Conservation (phyloP, 2,329 filamentous ascomycete species). For the Tolypocladium ovalisporum region DNA sequence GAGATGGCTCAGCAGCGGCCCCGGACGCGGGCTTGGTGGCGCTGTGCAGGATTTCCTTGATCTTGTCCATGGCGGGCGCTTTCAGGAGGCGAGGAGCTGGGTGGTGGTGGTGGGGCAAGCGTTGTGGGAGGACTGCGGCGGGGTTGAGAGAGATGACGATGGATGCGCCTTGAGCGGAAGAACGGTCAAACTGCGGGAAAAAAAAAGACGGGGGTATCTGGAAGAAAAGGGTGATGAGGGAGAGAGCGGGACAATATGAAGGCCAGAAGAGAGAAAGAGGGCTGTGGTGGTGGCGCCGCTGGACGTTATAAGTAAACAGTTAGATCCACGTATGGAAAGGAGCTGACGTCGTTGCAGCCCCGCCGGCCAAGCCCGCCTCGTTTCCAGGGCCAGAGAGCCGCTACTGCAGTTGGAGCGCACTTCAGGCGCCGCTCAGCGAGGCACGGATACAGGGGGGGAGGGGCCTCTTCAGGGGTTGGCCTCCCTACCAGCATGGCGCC, state of each 20-base stretch:
- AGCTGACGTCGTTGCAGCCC: not conserved
- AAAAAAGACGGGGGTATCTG: not conserved
- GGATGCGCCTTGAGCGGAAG: not conserved
- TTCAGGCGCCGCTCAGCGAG: not conserved
- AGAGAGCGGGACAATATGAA: not conserved
- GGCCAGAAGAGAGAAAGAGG: not conserved
- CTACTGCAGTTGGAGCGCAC: not conserved
- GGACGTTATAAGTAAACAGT: not conserved
- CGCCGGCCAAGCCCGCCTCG: not conserved
- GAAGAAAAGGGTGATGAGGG: not conserved
- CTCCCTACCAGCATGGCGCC: not conserved
- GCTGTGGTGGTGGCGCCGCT: not conserved
- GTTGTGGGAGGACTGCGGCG: not conserved
- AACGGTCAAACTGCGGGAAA: not conserved
- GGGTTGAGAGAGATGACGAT: not conserved
- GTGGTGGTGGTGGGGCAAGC: conserved; percentile 1
- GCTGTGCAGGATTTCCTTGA: conserved; percentile 31
- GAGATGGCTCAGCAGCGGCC: conserved; percentile 41
- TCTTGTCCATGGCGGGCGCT: conserved; percentile 25
- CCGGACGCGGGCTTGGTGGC: conserved; percentile 17
- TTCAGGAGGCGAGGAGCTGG: conserved; percentile 8
- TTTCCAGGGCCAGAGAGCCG: not conserved
- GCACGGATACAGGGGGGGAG: too few relatives aligned
- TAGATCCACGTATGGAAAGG: not conserved
- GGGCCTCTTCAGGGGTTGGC: not conserved